Percentiles rank a stretch among this genome's conserved stretches.
phyloP scores from a whole-genome alignment of 345 rosid species.

The Salix dunnii region DNA sequence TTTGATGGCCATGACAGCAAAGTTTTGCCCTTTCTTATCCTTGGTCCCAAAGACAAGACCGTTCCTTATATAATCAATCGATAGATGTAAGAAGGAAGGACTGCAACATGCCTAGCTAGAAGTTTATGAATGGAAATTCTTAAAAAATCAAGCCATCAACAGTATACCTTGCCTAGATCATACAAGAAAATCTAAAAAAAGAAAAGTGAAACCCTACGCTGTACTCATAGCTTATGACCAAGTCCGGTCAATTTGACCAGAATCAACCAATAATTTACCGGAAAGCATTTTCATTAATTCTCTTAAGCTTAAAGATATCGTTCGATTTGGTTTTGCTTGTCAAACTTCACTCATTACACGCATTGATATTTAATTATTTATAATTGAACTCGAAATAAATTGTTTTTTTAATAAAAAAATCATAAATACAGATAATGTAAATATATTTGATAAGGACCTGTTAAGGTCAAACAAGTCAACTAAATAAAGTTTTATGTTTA shows the following conservation, averaged over 20 bases:
- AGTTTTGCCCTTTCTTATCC: neutral
- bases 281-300: neutral
- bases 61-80: neutral
- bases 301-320: neutral
- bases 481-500: no score
- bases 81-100: neutral
- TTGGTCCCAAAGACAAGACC: neutral
- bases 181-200: no score
- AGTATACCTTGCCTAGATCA: no score
- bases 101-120: neutral
- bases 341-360: neutral
- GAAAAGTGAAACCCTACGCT: no score
- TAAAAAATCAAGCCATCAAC: no score
- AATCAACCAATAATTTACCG: neutral
- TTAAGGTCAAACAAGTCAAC: no score
- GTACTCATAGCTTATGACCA: no score
- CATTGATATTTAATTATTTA: no score
- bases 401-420: no score
- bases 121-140: neutral
- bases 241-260: neutral
- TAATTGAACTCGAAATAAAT: no score
- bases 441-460: no score
- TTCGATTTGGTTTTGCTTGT: neutral
- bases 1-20: neutral
- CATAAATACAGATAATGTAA: no score